A percentile compares a stretch with the other conserved stretches of the same genome.
These are phyloP conservation scores for Tagetes patula DNA, from an alignment of 129 eudicot genomes.

Conservation along the genomic window DNA sequence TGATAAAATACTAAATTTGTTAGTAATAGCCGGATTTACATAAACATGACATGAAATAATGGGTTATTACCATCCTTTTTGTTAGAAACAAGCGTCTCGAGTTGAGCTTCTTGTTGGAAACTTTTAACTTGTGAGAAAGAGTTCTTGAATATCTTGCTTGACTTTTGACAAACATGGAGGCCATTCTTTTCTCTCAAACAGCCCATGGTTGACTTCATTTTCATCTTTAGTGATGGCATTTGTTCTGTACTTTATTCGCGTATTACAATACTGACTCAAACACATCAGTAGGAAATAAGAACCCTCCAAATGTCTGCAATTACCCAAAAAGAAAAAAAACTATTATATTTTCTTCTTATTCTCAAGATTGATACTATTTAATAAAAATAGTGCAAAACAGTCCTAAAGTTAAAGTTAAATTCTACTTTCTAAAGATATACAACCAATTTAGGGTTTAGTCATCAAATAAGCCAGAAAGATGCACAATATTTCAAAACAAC, in stretches of 20 bases:
- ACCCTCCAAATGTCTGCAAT: constrained; percentile 36
- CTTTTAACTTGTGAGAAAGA: constrained; percentile 44
- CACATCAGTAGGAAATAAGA: constrained; percentile 44
- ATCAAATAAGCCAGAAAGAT: not conserved
- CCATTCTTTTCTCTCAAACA: constrained; percentile 71
- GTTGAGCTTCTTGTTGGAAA: constrained; percentile 44
- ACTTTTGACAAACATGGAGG: constrained; percentile 72
- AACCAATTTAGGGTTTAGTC: not conserved
- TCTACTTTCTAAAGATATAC: not conserved
- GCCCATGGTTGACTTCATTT: constrained; percentile 66
- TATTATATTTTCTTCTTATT: no score
- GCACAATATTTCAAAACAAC: not conserved
- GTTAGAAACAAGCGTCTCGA: constrained; percentile 27
- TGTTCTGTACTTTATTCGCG: constrained; percentile 43
- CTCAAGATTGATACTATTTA: no score
- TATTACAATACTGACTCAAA: constrained; percentile 30
- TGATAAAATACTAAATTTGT: not conserved
- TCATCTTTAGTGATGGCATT: constrained; percentile 98
- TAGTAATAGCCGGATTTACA: not conserved
- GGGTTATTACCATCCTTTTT: constrained; percentile 56
- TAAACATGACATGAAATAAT: constrained; percentile 1
- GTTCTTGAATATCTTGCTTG: constrained; percentile 61
- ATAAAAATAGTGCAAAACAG: not conserved
- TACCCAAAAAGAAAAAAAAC: constrained; percentile 10
- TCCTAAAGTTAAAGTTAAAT: not conserved